phyloP scores from a whole-genome alignment of 768 basidiomycete genomes.

The Lactarius hengduanensis region DNA sequence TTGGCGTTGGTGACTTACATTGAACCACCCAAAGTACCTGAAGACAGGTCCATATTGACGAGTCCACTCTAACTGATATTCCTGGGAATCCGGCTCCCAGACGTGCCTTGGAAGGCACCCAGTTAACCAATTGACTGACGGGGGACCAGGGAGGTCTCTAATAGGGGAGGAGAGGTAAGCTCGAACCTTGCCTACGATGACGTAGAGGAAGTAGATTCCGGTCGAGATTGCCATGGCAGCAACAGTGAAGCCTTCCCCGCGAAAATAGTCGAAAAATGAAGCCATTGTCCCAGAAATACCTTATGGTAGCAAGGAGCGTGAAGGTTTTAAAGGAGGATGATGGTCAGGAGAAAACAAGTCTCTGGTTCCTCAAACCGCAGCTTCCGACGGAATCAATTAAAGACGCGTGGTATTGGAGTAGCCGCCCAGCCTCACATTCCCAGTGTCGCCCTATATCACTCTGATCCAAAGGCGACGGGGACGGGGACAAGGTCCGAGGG shows the following conservation, averaged over 20 bases:
- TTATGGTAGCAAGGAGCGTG: background rate
- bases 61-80: conserved; percentile 15
- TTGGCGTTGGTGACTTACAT: background rate
- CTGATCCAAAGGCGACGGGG: background rate
- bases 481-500: background rate
- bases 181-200: background rate
- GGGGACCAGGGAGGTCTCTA: conserved; percentile 19
- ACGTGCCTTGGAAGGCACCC: conserved; percentile 8
- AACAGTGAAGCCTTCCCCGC: background rate
- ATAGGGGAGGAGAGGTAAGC: conserved; percentile 9
- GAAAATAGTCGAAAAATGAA: background rate
- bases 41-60: conserved; percentile 15
- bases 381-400: background rate
- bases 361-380: background rate
- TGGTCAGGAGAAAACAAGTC: background rate
- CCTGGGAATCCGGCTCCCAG: conserved; percentile 19
- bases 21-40: conserved; percentile 21
- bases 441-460: background rate
- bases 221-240: background rate
- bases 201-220: conserved; percentile 9
- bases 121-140: conserved; percentile 20
- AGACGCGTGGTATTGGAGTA: background rate
- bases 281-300: background rate
- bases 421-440: background rate
- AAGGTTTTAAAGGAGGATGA: background rate